Conservation (phyloP, 495 filamentous ascomycete genomes). For the Penicillium subrubescens region DNA sequence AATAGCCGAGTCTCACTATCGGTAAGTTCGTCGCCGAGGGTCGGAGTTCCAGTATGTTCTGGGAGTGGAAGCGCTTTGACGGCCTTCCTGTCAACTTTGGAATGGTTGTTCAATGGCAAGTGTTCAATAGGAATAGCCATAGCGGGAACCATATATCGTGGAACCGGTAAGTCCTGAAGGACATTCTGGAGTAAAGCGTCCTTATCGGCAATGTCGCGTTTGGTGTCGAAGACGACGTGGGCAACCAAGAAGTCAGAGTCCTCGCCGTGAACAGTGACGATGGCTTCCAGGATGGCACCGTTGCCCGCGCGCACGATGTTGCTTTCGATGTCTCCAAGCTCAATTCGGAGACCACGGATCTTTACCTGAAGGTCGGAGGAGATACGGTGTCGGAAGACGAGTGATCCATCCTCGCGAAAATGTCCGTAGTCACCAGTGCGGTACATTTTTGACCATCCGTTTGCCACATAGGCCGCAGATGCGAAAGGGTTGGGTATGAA, state of each 20-base stretch:
- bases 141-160: conserved; percentile 46
- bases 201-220: conserved; percentile 11
- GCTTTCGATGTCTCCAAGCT: conserved; percentile 50
- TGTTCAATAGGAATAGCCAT: conserved; percentile 32
- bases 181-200: conserved; percentile 25
- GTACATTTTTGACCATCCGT: conserved; percentile 41
- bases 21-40: conserved; percentile 17
- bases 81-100: conserved; percentile 43
- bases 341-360: conserved; percentile 52
- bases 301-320: conserved; percentile 30
- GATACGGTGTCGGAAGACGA: conserved; percentile 44
- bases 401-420: conserved; percentile 34
- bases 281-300: conserved; percentile 30
- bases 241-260: conserved; percentile 36
- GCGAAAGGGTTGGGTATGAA: conserved; percentile 42
- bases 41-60: background rate
- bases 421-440: conserved; percentile 45
- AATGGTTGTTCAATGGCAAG: conserved; percentile 38
- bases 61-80: conserved; percentile 28
- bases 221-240: conserved; percentile 29
- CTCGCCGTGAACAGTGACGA: conserved; percentile 31
- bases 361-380: conserved; percentile 52
- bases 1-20: conserved; percentile 26
- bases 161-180: conserved; percentile 38
- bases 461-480: conserved; percentile 8